phyloP scores from a whole-genome alignment of 345 rosid species.

The Psidium friedrichsthalianum region DNA sequence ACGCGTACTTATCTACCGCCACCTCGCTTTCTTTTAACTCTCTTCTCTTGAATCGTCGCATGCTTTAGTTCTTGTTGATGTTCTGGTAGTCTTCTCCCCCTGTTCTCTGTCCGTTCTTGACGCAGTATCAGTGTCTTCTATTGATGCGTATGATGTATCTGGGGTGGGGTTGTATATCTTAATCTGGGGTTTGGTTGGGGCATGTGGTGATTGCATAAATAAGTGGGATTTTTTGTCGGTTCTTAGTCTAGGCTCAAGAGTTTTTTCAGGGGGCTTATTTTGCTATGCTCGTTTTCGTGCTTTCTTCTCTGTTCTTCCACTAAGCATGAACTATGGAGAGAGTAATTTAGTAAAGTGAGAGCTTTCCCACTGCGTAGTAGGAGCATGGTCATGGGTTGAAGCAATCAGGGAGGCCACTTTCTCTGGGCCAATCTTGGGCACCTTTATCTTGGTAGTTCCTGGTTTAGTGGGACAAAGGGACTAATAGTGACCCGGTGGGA shows the following conservation, averaged over 20 bases:
- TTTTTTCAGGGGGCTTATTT: not conserved
- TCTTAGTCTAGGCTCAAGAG: not conserved
- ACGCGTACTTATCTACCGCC: not conserved
- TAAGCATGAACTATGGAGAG: not conserved
- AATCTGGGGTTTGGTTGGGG: not conserved
- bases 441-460: not conserved
- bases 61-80: not conserved
- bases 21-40: not conserved
- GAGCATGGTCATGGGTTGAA: not conserved
- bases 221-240: not conserved
- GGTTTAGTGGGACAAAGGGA: not conserved
- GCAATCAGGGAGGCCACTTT: not conserved
- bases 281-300: not conserved
- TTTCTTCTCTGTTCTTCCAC: not conserved
- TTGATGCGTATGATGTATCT: not conserved
- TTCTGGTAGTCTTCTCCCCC: not conserved
- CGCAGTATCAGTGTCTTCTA: not conserved
- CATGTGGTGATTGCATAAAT: not conserved
- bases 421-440: not conserved
- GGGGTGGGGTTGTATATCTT: not conserved
- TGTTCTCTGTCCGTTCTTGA: not conserved
- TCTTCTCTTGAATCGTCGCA: not conserved
- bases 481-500: not conserved
- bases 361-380: not conserved
- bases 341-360: not conserved